Percentiles rank a stretch among this genome's conserved stretches.
These are phyloP conservation scores for Globisporangium mamillatum DNA, from an alignment of 352 stramenopile species.

Conservation along the genomic window DNA sequence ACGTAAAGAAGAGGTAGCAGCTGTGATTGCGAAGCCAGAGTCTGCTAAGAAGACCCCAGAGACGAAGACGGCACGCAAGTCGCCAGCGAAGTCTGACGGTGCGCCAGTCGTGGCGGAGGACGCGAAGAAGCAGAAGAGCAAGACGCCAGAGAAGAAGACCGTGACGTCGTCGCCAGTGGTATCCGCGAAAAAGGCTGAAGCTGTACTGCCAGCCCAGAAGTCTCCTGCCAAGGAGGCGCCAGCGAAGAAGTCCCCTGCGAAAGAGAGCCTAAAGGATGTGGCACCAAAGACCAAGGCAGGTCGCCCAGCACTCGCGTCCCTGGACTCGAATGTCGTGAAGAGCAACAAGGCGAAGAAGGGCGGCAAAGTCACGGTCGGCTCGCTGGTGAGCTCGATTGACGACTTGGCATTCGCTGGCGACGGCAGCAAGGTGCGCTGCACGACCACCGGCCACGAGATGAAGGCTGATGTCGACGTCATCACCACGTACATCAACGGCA, in stretches of 20 bases:
- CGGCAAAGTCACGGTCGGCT: slow-evolving; percentile 31
- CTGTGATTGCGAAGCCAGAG: not conserved
- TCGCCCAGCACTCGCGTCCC: slow-evolving; percentile 11
- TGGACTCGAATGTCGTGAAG: slow-evolving; percentile 19
- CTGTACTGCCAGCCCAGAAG: slow-evolving; percentile 12
- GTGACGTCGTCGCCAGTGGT: slow-evolving; percentile 9
- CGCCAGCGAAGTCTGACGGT: not conserved
- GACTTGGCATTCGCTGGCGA: slow-evolving; percentile 50
- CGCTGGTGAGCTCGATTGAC: slow-evolving; percentile 33
- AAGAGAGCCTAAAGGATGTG: slow-evolving; percentile 15
- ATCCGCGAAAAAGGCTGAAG: slow-evolving; percentile 1
- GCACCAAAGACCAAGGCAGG: slow-evolving; percentile 17
- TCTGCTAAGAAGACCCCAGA: slow-evolving; percentile 14
- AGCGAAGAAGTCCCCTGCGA: slow-evolving; percentile 18
- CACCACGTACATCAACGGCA: slow-evolving; percentile 47
- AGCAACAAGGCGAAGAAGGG: slow-evolving; percentile 17
- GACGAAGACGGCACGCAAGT: slow-evolving; percentile 8
- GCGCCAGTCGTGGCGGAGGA: slow-evolving; percentile 3
- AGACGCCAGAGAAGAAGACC: slow-evolving; percentile 18
- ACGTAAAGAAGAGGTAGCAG: slow-evolving; percentile 1
- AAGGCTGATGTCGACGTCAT: slow-evolving; percentile 53
- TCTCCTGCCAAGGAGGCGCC: not conserved
- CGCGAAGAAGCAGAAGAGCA: slow-evolving; percentile 3
- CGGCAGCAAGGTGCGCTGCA: slow-evolving; percentile 46
- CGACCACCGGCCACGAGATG: slow-evolving; percentile 67